Conservation (phyloP, 768 basidiomycete species). For the Sporobolomyces pararoseus region DNA sequence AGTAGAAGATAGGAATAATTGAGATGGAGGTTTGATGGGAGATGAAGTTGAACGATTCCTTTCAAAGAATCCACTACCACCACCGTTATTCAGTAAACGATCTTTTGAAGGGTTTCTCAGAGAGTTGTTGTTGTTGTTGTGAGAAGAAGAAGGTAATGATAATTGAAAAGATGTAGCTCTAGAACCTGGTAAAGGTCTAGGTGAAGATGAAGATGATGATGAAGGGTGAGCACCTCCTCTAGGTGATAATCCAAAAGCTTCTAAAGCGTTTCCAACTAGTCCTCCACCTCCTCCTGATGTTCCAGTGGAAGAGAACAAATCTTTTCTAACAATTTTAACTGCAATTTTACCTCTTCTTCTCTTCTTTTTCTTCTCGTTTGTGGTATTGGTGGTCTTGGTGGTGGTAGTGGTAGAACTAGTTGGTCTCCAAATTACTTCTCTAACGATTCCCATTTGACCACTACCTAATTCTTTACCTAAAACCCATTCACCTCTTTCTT, state of each 20-base stretch:
- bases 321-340: constrained; percentile 43
- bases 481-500: constrained; percentile 37
- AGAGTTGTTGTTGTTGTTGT: background rate
- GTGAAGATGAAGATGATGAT: too few species aligned
- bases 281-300: background rate
- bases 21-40: constrained; percentile 8
- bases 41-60: constrained; percentile 6
- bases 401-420: too few species aligned
- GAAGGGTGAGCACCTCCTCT: too few species aligned
- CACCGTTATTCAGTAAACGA: background rate
- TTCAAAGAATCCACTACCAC: background rate
- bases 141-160: background rate
- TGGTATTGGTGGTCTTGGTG: background rate
- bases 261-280: background rate
- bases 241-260: background rate
- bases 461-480: constrained; percentile 37
- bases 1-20: background rate
- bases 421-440: constrained; percentile 24
- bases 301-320: background rate
- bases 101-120: background rate
- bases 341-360: constrained; percentile 22
- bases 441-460: constrained; percentile 42
- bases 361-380: background rate
- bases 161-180: background rate
- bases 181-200: background rate